These are phyloP conservation scores for Plenodomus tracheiphilus DNA, from an alignment of 2,329 filamentous ascomycete genomes.

Conservation along the genomic window DNA sequence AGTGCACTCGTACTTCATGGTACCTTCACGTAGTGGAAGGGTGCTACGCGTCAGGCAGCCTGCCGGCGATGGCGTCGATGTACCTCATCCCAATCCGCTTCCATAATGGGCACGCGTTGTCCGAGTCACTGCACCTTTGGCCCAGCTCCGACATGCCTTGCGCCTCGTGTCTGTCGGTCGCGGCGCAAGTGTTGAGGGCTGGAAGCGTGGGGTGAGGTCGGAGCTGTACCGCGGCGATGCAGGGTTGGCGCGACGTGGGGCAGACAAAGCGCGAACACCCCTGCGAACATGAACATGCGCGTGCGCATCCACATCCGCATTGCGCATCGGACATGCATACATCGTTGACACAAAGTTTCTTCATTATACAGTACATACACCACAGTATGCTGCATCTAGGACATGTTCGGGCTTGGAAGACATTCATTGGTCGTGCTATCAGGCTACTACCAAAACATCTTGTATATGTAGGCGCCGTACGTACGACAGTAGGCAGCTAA, in stretches of 20 bases:
- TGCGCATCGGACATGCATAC: no score
- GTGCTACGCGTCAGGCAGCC: constrained; percentile 2
- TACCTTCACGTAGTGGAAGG: not conserved
- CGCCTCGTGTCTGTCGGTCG: constrained; percentile 17
- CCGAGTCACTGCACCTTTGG: constrained; percentile 17
- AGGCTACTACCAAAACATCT: no score
- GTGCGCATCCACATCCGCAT: no score
- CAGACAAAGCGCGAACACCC: not conserved
- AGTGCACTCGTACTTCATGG: constrained; percentile 1
- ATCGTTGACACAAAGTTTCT: no score
- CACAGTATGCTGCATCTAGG: no score
- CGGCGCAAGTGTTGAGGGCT: constrained; percentile 16
- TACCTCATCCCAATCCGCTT: constrained; percentile 58
- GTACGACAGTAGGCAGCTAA: no score
- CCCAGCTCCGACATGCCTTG: constrained; percentile 34
- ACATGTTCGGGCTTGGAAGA: no score
- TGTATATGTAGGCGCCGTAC: no score
- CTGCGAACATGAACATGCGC: not conserved
- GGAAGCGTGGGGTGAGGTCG: constrained; percentile 20
- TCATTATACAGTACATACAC: no score
- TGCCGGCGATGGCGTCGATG: not conserved
- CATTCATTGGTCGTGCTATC: no score
- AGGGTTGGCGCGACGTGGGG: not conserved
- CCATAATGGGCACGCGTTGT: constrained; percentile 47
- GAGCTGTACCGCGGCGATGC: not conserved